These are phyloP conservation scores for Phaseolus lunatus DNA, from an alignment of 306 rosid species.

Conservation along the genomic window DNA sequence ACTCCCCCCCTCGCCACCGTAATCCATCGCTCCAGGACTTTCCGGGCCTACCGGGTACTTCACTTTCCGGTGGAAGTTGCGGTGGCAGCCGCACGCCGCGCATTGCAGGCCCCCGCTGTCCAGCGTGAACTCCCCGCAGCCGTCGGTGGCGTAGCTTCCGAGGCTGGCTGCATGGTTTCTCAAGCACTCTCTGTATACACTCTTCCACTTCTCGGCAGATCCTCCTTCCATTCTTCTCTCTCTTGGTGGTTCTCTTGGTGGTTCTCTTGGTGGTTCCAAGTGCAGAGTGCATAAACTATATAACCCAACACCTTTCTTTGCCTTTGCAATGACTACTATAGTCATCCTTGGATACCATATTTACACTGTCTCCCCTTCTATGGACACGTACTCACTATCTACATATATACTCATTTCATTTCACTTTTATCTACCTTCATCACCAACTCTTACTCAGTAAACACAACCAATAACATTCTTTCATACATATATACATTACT, in stretches of 20 bases:
- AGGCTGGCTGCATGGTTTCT: constrained; percentile 94
- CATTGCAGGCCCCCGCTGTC: constrained; percentile 60
- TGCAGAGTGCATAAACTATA: background rate
- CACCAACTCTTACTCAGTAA: background rate
- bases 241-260: background rate
- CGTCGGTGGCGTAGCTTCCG: constrained; percentile 94
- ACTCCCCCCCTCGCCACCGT: constrained; percentile 48
- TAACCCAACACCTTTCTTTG: background rate
- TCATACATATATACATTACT: too few species aligned
- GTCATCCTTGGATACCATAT: constrained; percentile 42
- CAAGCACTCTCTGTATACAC: constrained; percentile 71
- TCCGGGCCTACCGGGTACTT: constrained; percentile 17
- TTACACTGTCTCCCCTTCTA: constrained; percentile 54
- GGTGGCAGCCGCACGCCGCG: constrained; percentile 90
- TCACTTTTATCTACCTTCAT: background rate
- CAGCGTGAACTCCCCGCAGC: constrained; percentile 86
- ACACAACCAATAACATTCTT: too few species aligned
- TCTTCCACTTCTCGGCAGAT: constrained; percentile 37
- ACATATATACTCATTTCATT: background rate
- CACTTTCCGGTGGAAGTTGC: constrained; percentile 86
- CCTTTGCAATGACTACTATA: constrained; percentile 45
- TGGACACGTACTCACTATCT: constrained; percentile 46
- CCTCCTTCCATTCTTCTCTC: constrained; percentile 43
- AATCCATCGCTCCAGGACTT: constrained; percentile 42
- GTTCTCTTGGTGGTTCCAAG: background rate